Evolutionary conservation across 257 asterid species (phyloP), one percentile per base, ranked within the genome.

Genomic region (Solanum bulbocastanum): DNA sequence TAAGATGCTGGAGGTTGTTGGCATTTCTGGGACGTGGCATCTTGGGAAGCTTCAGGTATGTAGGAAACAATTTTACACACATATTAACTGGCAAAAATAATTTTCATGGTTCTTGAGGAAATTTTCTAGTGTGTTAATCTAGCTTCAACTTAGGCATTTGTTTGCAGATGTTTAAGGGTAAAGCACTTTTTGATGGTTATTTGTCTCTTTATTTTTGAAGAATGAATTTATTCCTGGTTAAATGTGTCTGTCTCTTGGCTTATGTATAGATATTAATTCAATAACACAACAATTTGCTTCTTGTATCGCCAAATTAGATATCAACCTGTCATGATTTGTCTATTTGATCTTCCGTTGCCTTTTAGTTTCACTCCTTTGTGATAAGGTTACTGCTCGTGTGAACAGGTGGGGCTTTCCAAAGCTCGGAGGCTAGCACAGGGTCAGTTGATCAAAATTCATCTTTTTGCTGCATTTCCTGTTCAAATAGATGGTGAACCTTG

Each of bases 401-500:
- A 76, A 83, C 96, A 96, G 99, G 98, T 97, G 56, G 99, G 99
- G 69, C 94, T 97, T 78, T 97, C 99, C n/a, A 93, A 95, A 87
- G 99, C 99, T 49, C 93, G 98, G 74, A 93, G 99, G 89, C 96
- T 97, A 78, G 99, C 99, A 56, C 99, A 97, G 91, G 99, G 99
- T 71, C 99, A 96, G 88, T 91, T 91, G 46, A 93, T 97, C 78
- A 97, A 97, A 94, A 97, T 97, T 87, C 99, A 95, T 90, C 95
- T 97, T 87, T 93, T 93, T 35, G 95, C 97, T 91, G 96, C 93
- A 86, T 92, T 97, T 46, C 99, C 99, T 1, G 99, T 97, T 84
- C 99, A 97, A 91, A 87, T 97, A 72, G 99, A 97, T 90, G 99
- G 99, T 86, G 99, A 97, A 89, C 99, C 99, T 78, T 97, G 99